A percentile compares a stretch with the other conserved stretches of the same genome.
phyloP scores from a whole-genome alignment of 2,329 filamentous ascomycete genomes.

The Xenoacremonium recifei region DNA sequence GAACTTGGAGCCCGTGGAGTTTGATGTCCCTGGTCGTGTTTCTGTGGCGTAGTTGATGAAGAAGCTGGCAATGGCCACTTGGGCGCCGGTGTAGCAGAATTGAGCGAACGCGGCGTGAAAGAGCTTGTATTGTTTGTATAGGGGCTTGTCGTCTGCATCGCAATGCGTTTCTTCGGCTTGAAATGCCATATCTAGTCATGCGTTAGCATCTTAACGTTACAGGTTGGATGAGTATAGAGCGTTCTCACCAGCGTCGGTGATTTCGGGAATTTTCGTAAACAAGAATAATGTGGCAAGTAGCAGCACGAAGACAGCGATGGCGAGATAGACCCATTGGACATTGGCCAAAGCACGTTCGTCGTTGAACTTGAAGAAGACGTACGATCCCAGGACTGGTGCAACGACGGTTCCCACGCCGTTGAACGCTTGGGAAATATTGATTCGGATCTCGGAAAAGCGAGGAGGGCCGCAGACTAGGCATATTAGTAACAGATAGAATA shows the following conservation, averaged over 20 bases:
- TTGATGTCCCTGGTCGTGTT: slow-evolving; percentile 51
- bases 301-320: slow-evolving; percentile 70
- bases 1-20: slow-evolving; percentile 59
- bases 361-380: slow-evolving; percentile 68
- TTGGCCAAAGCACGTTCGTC: slow-evolving; percentile 58
- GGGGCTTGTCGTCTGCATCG: slow-evolving; percentile 57
- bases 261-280: slow-evolving; percentile 66
- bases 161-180: slow-evolving; percentile 56
- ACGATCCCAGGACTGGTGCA: slow-evolving; percentile 69
- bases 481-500: neutral
- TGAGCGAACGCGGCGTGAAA: slow-evolving; percentile 76
- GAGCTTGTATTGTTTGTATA: slow-evolving; percentile 69
- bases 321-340: slow-evolving; percentile 76
- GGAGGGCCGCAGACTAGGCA: slow-evolving; percentile 54
- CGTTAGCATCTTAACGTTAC: slow-evolving; percentile 4
- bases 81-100: slow-evolving; percentile 76
- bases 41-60: slow-evolving; percentile 74
- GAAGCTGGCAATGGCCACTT: slow-evolving; percentile 64
- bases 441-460: slow-evolving; percentile 68
- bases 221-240: too few relatives aligned
- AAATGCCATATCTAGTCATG: slow-evolving; percentile 57
- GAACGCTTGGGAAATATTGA: slow-evolving; percentile 76
- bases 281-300: slow-evolving; percentile 65
- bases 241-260: slow-evolving; percentile 50
- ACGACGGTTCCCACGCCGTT: slow-evolving; percentile 73